Base-by-base conservation (phyloP, 306 rosid species). In the Cajanus cajan region DNA sequence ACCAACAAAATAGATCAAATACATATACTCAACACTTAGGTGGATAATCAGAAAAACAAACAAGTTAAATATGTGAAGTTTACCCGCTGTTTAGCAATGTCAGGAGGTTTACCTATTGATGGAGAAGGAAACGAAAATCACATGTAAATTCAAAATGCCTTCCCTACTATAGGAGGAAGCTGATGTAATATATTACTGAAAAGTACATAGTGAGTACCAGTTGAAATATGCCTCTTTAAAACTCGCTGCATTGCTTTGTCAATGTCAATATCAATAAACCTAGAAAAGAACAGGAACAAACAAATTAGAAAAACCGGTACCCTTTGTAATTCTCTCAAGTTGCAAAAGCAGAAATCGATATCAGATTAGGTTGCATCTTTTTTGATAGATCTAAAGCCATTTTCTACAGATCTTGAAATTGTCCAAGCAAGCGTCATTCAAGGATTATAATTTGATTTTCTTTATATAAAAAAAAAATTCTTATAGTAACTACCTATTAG, bases 211-310 rank as follows among this genome's bases (percentile, higher is more conserved):
- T 8, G 33, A 36, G 66, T 89, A 92, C 98, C 98, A 21, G 97
- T 91, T 67, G 90, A 88, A 82, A 92, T 85, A 58, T 95, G 98
- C 87, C 98, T 91, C 72, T 81, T 91, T 50, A 90, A 68, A 55
- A 92, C 98, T 71, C 98, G 90, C 41, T 89, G 89, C 98, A 95
- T 91, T 40, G 98, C 85, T 62, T 83, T 90, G 77, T 91, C 90
- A 18, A 91, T 78, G 75, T 90, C 96, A 21, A 92, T 79, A 44
- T 93, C 93, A 41, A 95, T 74, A 83, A 91, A 95, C 97, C 96
- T 92, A 67, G 15, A 75, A 75, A 62, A 70, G 6, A 78, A 76
- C 79, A 75, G 25, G 21, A 73, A 80, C 39, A 47, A 79, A 78
- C 59, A 68, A 72, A 75, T 75, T 78, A 77, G 69, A 44, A 43